phyloP scores from a whole-genome alignment of 495 filamentous ascomycete species.

The Chaetomium tenue region DNA sequence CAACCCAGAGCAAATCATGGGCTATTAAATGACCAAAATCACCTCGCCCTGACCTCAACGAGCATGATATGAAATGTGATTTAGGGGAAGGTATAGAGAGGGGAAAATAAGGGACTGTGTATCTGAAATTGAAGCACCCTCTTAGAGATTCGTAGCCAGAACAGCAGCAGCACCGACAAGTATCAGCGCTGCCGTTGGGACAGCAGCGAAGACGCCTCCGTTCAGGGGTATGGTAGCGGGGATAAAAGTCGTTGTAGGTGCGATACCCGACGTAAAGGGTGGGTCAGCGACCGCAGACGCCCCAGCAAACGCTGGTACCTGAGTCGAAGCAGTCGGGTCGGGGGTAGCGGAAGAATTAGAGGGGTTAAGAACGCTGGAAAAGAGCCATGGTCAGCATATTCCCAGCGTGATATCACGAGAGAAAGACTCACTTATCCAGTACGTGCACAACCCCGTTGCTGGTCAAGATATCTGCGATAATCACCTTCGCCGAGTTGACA shows the following conservation, averaged over 20 bases:
- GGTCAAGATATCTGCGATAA: slow-evolving; percentile 49
- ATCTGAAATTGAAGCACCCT: background rate
- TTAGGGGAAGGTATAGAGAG: no score
- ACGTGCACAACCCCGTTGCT: slow-evolving; percentile 56
- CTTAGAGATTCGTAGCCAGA: slow-evolving; percentile 10
- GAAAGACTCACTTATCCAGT: slow-evolving; percentile 44
- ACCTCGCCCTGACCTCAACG: no score
- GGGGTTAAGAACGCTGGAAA: slow-evolving; percentile 33
- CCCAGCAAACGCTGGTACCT: slow-evolving; percentile 41
- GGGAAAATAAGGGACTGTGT: no score
- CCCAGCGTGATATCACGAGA: background rate
- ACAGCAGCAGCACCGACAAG: slow-evolving; percentile 19
- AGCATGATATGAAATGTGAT: no score
- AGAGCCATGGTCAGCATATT: background rate
- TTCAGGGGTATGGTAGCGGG: slow-evolving; percentile 34
- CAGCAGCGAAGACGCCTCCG: slow-evolving; percentile 5
- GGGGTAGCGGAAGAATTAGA: slow-evolving; percentile 32
- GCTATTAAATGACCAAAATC: no score
- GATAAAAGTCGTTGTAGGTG: slow-evolving; percentile 40
- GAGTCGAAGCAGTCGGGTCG: slow-evolving; percentile 34
- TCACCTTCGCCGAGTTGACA: slow-evolving; percentile 51
- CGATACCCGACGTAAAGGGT: slow-evolving; percentile 46
- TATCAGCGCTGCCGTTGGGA: slow-evolving; percentile 13
- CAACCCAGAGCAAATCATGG: no score
- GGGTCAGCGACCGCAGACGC: slow-evolving; percentile 27